Percentiles rank a stretch among this genome's conserved stretches.
phyloP scores from a whole-genome alignment of 2,329 filamentous ascomycete genomes.

The Elsinoe ampelina region DNA sequence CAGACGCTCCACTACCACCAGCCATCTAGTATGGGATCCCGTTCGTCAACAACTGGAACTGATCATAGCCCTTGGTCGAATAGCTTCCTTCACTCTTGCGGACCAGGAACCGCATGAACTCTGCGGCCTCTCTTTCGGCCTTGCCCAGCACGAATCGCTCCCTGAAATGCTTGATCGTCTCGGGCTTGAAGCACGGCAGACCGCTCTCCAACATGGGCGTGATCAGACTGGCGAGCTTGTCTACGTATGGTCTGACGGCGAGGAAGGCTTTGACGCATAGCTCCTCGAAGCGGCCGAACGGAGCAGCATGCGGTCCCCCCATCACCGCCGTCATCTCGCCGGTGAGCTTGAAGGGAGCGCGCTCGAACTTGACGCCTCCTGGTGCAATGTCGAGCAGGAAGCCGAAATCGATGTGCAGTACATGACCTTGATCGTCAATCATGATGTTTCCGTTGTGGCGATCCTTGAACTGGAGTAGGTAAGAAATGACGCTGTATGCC shows the following conservation, averaged over 20 bases:
- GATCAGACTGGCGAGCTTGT: slow-evolving; percentile 84
- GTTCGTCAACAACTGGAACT: slow-evolving; percentile 95
- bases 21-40: slow-evolving; percentile 74
- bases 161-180: slow-evolving; percentile 84
- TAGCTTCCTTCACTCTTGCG: slow-evolving; percentile 85
- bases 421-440: slow-evolving; percentile 94
- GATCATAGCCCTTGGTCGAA: slow-evolving; percentile 90
- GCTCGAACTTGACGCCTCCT: slow-evolving; percentile 93
- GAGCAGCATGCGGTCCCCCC: slow-evolving; percentile 79
- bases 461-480: slow-evolving; percentile 96
- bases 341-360: slow-evolving; percentile 96
- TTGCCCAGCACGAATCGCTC: slow-evolving; percentile 89
- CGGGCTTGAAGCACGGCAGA: slow-evolving; percentile 93
- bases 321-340: slow-evolving; percentile 98
- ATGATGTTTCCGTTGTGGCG: slow-evolving; percentile 99
- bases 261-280: slow-evolving; percentile 93
- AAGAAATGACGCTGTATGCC: slow-evolving; percentile 93
- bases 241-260: slow-evolving; percentile 72
- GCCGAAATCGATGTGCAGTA: slow-evolving; percentile 96
- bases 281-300: slow-evolving; percentile 94
- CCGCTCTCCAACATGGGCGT: slow-evolving; percentile 93
- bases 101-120: slow-evolving; percentile 84
- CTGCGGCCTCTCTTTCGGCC: slow-evolving; percentile 83
- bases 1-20: not conserved
- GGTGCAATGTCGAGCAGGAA: slow-evolving; percentile 99